Conservation (phyloP, 202 grass and related monocot species). For the Digitaria exilis region DNA sequence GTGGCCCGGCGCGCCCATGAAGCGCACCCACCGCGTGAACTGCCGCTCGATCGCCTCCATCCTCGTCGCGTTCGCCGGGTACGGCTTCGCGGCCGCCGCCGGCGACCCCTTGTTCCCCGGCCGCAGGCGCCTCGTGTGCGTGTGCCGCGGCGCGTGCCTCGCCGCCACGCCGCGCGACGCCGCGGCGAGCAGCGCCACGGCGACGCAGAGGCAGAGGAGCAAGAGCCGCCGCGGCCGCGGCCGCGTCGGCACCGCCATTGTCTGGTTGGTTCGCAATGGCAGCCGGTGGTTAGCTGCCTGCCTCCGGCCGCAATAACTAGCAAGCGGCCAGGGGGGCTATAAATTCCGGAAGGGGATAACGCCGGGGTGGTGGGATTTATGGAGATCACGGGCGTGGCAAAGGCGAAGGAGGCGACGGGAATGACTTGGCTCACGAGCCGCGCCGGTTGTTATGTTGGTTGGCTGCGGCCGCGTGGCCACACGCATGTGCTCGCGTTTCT, state of each 20-base stretch:
- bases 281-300: no score
- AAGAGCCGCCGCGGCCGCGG: slow-evolving; percentile 15
- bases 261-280: background rate
- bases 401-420: slow-evolving; percentile 15
- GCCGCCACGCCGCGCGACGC: slow-evolving; percentile 11
- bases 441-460: slow-evolving; percentile 21
- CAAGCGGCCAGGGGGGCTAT: slow-evolving; percentile 23
- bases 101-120: background rate
- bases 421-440: slow-evolving; percentile 46
- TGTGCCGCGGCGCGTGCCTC: background rate
- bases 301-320: background rate
- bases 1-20: slow-evolving; percentile 61
- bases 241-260: background rate
- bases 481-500: slow-evolving; percentile 18
- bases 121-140: slow-evolving; percentile 49
- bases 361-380: slow-evolving; percentile 40
- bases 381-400: slow-evolving; percentile 50
- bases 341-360: slow-evolving; percentile 10
- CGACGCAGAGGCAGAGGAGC: background rate
- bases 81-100: slow-evolving; percentile 25
- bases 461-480: slow-evolving; percentile 17
- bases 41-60: slow-evolving; percentile 55
- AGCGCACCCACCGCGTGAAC: slow-evolving; percentile 84
- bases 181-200: slow-evolving; percentile 31
- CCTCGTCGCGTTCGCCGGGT: slow-evolving; percentile 60